Conservation (phyloP, 768 basidiomycete species). For the Lentinula aciculospora region DNA sequence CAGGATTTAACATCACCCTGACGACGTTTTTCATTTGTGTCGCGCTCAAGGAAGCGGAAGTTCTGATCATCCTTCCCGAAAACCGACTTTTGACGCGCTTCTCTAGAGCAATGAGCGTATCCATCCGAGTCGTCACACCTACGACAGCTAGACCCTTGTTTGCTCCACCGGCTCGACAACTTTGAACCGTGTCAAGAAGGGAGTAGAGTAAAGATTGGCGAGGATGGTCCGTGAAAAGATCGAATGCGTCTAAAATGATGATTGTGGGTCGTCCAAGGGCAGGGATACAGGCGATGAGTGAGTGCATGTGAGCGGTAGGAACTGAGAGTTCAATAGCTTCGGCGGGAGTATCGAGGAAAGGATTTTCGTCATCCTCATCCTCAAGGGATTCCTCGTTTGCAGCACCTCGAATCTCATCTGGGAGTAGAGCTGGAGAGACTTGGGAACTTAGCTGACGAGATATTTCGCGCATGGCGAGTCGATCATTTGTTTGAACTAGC, state of each 20-base stretch:
- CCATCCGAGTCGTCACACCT: slow-evolving; percentile 81
- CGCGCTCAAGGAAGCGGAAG: slow-evolving; percentile 51
- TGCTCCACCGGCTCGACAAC: slow-evolving; percentile 55
- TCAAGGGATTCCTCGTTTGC: slow-evolving; percentile 22
- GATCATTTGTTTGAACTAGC: slow-evolving; percentile 79
- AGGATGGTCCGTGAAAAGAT: slow-evolving; percentile 87
- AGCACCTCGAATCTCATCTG: slow-evolving; percentile 22
- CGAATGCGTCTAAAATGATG: slow-evolving; percentile 87
- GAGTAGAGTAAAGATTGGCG: slow-evolving; percentile 94
- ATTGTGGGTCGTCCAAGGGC: slow-evolving; percentile 77
- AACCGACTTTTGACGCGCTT: slow-evolving; percentile 98
- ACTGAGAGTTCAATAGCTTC: slow-evolving; percentile 28
- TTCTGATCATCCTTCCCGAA: slow-evolving; percentile 84
- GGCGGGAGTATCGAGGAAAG: slow-evolving; percentile 36
- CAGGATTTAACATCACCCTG: slow-evolving; percentile 35
- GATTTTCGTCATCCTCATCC: slow-evolving; percentile 35
- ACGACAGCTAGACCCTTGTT: slow-evolving; percentile 77
- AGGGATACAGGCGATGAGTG: slow-evolving; percentile 70
- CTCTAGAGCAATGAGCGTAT: slow-evolving; percentile 85
- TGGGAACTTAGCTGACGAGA: slow-evolving; percentile 77
- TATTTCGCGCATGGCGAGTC: slow-evolving; percentile 88
- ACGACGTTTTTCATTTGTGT: slow-evolving; percentile 47
- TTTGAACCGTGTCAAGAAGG: slow-evolving; percentile 90
- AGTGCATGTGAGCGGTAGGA: slow-evolving; percentile 66
- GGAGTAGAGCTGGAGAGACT: slow-evolving; percentile 56